These are phyloP conservation scores for Pseudomicrostroma phylloplanum DNA, from an alignment of 1,284 basidiomycete species.

Conservation along the genomic window DNA sequence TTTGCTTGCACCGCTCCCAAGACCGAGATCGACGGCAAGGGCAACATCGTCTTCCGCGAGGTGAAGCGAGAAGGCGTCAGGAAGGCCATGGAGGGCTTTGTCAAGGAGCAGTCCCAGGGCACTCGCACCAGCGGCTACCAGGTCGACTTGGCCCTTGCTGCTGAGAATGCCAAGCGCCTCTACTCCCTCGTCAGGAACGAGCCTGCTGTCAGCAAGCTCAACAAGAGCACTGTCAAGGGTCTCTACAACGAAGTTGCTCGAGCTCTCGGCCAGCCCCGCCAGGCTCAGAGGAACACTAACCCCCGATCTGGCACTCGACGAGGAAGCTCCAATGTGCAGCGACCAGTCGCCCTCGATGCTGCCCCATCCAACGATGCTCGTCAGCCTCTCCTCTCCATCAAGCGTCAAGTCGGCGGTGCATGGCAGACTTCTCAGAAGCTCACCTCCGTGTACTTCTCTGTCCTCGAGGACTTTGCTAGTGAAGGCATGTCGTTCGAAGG, in stretches of 20 bases:
- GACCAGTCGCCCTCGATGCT: constrained; percentile 65
- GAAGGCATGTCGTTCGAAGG: constrained; percentile 96
- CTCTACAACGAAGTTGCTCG: constrained; percentile 89
- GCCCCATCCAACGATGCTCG: constrained; percentile 46
- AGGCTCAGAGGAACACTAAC: constrained; percentile 12
- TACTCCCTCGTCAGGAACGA: constrained; percentile 97
- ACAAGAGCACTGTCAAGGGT: constrained; percentile 94
- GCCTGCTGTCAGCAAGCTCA: constrained; percentile 89
- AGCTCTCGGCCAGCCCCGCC: constrained; percentile 58
- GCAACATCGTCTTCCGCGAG: constrained; percentile 90
- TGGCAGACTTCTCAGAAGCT: constrained; percentile 98
- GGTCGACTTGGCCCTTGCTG: constrained; percentile 73
- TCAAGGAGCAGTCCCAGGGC: constrained; percentile 95
- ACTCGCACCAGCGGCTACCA: constrained; percentile 57
- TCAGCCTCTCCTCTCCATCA: constrained; percentile 87
- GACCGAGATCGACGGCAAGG: constrained; percentile 85
- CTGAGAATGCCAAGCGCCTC: constrained; percentile 87
- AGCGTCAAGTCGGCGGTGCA: constrained; percentile 88
- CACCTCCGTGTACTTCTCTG: constrained; percentile 73
- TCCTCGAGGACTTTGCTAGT: constrained; percentile 93
- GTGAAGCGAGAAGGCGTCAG: constrained; percentile 90
- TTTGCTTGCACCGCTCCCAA: constrained; percentile 78
- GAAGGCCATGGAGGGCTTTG: constrained; percentile 89
- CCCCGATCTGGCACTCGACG: constrained; percentile 34
- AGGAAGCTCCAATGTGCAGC: constrained; percentile 35